phyloP scores from a whole-genome alignment of 2,329 filamentous ascomycete genomes.

The Trichothecium roseum region DNA sequence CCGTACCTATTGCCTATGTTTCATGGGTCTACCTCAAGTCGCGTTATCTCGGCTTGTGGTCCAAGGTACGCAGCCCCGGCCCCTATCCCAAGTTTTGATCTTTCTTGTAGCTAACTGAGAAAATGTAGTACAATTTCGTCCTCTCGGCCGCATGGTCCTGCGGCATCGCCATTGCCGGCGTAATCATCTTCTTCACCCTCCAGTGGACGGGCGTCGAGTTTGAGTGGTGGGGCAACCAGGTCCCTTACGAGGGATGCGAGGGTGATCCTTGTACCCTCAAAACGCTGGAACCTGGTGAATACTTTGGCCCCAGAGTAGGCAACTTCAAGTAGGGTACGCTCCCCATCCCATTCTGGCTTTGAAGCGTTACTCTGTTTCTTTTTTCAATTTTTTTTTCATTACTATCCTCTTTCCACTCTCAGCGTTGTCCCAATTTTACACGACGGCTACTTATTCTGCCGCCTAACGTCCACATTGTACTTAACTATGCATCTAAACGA shows the following conservation, averaged over 20 bases:
- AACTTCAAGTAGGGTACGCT: slow-evolving; percentile 15
- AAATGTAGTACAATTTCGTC: slow-evolving; percentile 33
- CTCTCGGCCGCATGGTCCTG: slow-evolving; percentile 32
- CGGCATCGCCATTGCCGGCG: slow-evolving; percentile 37
- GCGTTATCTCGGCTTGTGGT: slow-evolving; percentile 36
- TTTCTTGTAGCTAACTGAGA: slow-evolving; percentile 5
- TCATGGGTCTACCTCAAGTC: slow-evolving; percentile 37
- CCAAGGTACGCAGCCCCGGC: slow-evolving; percentile 20
- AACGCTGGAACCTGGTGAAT: slow-evolving; percentile 22
- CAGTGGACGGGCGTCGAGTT: slow-evolving; percentile 31
- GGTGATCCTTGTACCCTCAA: slow-evolving; percentile 26
- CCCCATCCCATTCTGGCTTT: background rate
- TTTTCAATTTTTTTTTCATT: background rate
- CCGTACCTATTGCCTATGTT: slow-evolving; percentile 34
- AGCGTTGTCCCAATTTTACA: too few species aligned
- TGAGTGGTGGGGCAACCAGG: slow-evolving; percentile 39
- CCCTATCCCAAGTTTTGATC: background rate
- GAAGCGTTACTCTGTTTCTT: background rate
- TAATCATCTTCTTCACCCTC: slow-evolving; percentile 43
- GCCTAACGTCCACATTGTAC: too few species aligned
- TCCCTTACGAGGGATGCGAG: slow-evolving; percentile 30
- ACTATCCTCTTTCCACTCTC: background rate
- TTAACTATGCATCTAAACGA: too few species aligned
- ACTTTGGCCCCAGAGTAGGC: slow-evolving; percentile 28
- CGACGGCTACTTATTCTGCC: too few species aligned